phyloP scores from a whole-genome alignment of 768 basidiomycete species.

The Trametes villosa region DNA sequence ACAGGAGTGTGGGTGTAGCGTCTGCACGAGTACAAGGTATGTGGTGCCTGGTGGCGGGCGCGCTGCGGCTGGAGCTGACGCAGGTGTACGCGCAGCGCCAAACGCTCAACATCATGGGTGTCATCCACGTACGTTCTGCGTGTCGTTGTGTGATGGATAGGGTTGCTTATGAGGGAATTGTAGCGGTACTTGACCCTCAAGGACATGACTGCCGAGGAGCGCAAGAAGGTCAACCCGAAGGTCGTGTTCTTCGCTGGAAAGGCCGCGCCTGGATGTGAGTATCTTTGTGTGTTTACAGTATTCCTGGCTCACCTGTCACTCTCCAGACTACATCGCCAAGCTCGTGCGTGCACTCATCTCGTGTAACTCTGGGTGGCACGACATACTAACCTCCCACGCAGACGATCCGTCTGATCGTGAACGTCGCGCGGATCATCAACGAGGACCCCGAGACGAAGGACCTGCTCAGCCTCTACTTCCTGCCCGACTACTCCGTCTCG shows the following conservation, averaged over 20 bases:
- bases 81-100: slow-evolving; percentile 62
- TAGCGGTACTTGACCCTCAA: slow-evolving; percentile 86
- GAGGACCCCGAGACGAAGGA: slow-evolving; percentile 87
- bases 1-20: slow-evolving; percentile 52
- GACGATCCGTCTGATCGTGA: slow-evolving; percentile 94
- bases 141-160: not conserved
- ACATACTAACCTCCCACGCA: slow-evolving; percentile 30
- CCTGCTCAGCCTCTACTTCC: slow-evolving; percentile 88
- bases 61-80: not conserved
- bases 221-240: slow-evolving; percentile 80
- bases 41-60: not conserved
- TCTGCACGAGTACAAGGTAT: slow-evolving; percentile 90
- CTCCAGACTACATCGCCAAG: slow-evolving; percentile 87
- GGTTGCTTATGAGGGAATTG: not conserved
- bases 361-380: not conserved
- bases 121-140: slow-evolving; percentile 68
- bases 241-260: slow-evolving; percentile 99
- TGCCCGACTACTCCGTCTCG: slow-evolving; percentile 93
- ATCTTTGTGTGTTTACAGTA: not conserved
- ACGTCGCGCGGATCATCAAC: slow-evolving; percentile 81
- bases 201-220: slow-evolving; percentile 73
- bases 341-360: slow-evolving; percentile 48
- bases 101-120: slow-evolving; percentile 90
- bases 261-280: slow-evolving; percentile 89
- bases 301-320: slow-evolving; percentile 14